Percentiles rank a stretch among this genome's conserved stretches.
Evolutionary conservation across 78 protist genomes (phyloP).

Genomic region (Isochrysis galbana): DNA sequence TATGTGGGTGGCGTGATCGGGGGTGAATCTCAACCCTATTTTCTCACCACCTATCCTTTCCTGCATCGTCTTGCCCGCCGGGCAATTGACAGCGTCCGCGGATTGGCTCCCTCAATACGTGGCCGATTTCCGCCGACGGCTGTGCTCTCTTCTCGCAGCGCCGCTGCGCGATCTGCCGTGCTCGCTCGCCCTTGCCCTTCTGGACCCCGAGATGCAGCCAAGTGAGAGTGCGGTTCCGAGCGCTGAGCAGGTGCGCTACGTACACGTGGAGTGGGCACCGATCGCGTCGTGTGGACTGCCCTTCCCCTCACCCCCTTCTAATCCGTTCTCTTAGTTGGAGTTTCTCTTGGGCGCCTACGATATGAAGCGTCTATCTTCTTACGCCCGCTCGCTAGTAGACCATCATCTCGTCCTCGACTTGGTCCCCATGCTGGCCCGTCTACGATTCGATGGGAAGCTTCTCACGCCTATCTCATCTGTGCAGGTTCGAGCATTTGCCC

Average conservation of each 20-base stretch:
- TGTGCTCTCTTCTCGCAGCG: neutral
- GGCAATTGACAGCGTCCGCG: no score
- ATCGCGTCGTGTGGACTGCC: no score
- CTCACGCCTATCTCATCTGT: slow-evolving; percentile 31
- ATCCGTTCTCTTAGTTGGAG: no score
- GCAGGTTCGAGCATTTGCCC: no score
- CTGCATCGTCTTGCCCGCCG: neutral
- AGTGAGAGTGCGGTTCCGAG: neutral
- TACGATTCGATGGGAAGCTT: slow-evolving; percentile 60
- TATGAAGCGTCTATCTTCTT: slow-evolving; percentile 81
- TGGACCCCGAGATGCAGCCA: neutral
- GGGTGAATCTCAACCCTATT: neutral
- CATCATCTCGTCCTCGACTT: neutral
- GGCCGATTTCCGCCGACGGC: slow-evolving; percentile 1
- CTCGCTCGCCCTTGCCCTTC: neutral
- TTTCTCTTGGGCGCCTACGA: slow-evolving; percentile 71
- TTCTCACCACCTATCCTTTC: no score
- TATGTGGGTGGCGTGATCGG: no score
- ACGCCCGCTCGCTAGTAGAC: slow-evolving; percentile 49
- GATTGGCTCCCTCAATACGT: neutral
- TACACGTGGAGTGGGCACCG: no score
- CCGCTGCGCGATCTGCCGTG: neutral
- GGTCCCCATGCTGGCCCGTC: slow-evolving; percentile 12
- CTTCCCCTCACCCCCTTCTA: no score
- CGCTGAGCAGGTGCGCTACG: slow-evolving; percentile 38